These are phyloP conservation scores for Fagus sylvatica DNA, from an alignment of 306 rosid species.

Conservation along the genomic window DNA sequence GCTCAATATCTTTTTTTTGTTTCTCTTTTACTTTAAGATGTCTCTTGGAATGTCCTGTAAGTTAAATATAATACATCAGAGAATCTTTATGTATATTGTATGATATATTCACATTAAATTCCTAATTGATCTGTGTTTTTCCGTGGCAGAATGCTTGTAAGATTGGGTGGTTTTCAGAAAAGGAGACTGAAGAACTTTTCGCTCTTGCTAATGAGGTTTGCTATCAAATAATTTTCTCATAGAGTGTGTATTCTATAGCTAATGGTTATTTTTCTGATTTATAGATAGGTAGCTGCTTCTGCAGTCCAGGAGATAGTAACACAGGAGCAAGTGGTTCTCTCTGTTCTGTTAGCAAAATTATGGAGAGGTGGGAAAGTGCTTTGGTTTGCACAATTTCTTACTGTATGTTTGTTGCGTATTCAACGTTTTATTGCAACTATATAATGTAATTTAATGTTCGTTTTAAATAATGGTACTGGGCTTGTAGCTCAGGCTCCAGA, in stretches of 20 bases:
- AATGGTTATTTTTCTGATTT: slow-evolving; percentile 24
- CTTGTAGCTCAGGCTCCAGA: slow-evolving; percentile 2
- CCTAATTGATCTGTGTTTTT: slow-evolving; percentile 23
- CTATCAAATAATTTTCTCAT: slow-evolving; percentile 5
- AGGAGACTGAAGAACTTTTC: slow-evolving; percentile 63
- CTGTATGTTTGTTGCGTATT: not conserved
- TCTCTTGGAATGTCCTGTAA: not conserved
- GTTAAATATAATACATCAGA: not conserved
- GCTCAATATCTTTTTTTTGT: not conserved
- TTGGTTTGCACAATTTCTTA: not conserved
- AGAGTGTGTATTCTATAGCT: not conserved
- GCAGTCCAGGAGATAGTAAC: slow-evolving; percentile 37
- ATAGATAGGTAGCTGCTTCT: slow-evolving; percentile 59
- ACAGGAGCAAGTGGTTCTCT: slow-evolving; percentile 35
- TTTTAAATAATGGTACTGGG: not conserved
- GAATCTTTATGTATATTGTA: not conserved
- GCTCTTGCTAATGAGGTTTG: slow-evolving; percentile 66
- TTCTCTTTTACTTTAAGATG: not conserved
- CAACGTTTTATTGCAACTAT: not conserved
- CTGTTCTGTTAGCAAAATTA: slow-evolving; percentile 43
- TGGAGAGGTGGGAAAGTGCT: slow-evolving; percentile 59
- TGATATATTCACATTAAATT: slow-evolving; percentile 1
- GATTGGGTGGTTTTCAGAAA: slow-evolving; percentile 64
- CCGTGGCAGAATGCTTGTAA: slow-evolving; percentile 66
- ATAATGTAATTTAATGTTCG: not conserved